Conservation (phyloP, 2,329 filamentous ascomycete genomes). For the Sclerotinia spermophila region DNA sequence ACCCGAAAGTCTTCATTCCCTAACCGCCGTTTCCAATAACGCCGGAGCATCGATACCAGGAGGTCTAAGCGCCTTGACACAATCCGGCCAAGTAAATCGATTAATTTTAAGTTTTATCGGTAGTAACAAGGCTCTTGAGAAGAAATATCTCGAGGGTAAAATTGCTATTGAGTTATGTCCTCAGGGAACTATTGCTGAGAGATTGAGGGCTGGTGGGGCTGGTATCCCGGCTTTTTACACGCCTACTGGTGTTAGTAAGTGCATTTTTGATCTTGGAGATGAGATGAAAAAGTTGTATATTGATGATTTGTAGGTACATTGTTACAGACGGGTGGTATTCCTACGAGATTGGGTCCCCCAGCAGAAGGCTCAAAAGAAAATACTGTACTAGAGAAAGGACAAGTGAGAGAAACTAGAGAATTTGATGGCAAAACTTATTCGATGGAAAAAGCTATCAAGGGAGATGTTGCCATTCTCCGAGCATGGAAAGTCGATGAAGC, state of each 20-base stretch:
- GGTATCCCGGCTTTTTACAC: slow-evolving; percentile 79
- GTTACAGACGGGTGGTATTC: slow-evolving; percentile 65
- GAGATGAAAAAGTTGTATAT: not conserved
- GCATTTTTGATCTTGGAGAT: not conserved
- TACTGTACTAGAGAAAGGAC: slow-evolving; percentile 57
- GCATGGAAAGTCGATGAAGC: slow-evolving; percentile 73
- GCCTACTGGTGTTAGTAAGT: slow-evolving; percentile 62
- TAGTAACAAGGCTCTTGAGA: slow-evolving; percentile 70
- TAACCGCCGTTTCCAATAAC: slow-evolving; percentile 78
- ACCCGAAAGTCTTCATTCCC: slow-evolving; percentile 49
- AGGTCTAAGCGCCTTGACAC: slow-evolving; percentile 64
- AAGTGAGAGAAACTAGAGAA: slow-evolving; percentile 64
- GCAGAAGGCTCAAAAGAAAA: slow-evolving; percentile 37
- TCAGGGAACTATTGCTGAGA: slow-evolving; percentile 69
- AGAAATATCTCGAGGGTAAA: slow-evolving; percentile 68
- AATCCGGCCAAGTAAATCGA: slow-evolving; percentile 64
- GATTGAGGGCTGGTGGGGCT: slow-evolving; percentile 66
- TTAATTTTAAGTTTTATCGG: slow-evolving; percentile 74
- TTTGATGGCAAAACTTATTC: slow-evolving; percentile 71
- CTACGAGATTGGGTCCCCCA: slow-evolving; percentile 55
- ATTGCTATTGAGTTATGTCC: slow-evolving; percentile 72
- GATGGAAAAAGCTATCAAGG: slow-evolving; percentile 72
- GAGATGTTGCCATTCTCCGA: slow-evolving; percentile 72
- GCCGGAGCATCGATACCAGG: slow-evolving; percentile 65
- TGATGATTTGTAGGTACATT: slow-evolving; percentile 48